Conservation (phyloP, 1,284 basidiomycete species). For the Fomitopsis palustris region DNA sequence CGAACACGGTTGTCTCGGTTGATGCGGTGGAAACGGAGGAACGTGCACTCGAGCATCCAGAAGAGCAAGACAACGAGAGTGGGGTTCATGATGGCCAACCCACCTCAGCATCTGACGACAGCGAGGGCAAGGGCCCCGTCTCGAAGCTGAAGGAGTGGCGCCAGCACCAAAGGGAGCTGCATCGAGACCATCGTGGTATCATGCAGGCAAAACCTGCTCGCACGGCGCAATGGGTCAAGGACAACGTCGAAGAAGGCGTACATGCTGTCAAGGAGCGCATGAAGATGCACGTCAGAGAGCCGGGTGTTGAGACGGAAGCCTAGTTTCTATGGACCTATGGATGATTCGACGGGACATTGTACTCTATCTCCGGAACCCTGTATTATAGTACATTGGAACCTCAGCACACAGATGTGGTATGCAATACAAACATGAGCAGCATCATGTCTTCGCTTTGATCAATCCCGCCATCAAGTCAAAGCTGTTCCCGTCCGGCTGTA, state of each 20-base stretch:
- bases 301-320: slow-evolving; percentile 35
- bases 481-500: slow-evolving; percentile 95
- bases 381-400: background rate
- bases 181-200: slow-evolving; percentile 44
- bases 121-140: slow-evolving; percentile 31
- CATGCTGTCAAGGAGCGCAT: slow-evolving; percentile 31
- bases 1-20: slow-evolving; percentile 27
- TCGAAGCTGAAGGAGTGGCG: slow-evolving; percentile 32
- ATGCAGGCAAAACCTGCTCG: slow-evolving; percentile 49
- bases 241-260: slow-evolving; percentile 30
- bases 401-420: background rate
- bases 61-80: slow-evolving; percentile 31
- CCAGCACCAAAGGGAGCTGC: slow-evolving; percentile 40
- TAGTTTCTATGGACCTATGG: slow-evolving; percentile 10
- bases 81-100: slow-evolving; percentile 16
- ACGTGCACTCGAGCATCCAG: slow-evolving; percentile 28
- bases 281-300: slow-evolving; percentile 30
- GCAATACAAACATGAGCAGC: background rate
- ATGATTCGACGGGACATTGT: background rate
- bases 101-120: slow-evolving; percentile 11
- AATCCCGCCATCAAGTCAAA: slow-evolving; percentile 94
- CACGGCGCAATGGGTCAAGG: slow-evolving; percentile 50
- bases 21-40: slow-evolving; percentile 41
- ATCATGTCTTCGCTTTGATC: slow-evolving; percentile 60
- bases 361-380: background rate